Base-by-base conservation (phyloP, 2,329 filamentous ascomycete species). In the Sporothrix brasiliensis region DNA sequence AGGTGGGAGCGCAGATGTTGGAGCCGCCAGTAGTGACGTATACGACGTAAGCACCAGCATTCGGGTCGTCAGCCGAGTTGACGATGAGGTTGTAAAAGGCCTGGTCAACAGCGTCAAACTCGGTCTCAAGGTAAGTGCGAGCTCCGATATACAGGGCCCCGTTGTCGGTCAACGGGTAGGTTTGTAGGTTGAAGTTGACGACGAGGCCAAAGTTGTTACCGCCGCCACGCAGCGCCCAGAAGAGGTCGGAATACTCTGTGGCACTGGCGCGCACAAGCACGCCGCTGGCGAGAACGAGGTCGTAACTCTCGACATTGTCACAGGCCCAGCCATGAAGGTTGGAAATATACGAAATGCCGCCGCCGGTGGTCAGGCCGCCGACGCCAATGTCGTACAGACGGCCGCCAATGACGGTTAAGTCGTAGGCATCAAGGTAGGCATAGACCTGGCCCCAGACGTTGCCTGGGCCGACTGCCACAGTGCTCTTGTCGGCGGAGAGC, bases 371-470 rank as follows among this genome's bases (percentile, higher is more conserved):
- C 16, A 89, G 78, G 0, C 86, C 88, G 2, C 86, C 87, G 6
- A 90, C 84, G 6, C 88, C 88, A 0, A 87, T 89, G 73, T 89
- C 85, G 54, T 86, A 86, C 11, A 89, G 86, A 0, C 87, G 88
- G 2, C 88, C 88, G 11, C 87, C 87, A 0, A 88, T 84, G 1
- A 86, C 86, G 1, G 86, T 87, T 1, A 89, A 80, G 0, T 82
- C 81, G 74, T 86, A 78, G 67, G 82, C 76, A 60, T 79, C 83
- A 0, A 83, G 82, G 0, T 82, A 83, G 4, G 79, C 77, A 73
- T 89, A 86, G 14, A 89, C 83, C 73, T 87, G 83, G 67, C 77
- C 79, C 86, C 86, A 88, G 2, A 81, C 75, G 61, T 82, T 82
- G 7, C 87, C 86, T 24, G 86, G 85, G 69, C 84, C 81, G 21